Evolutionary conservation across 805 yeast genomes (phyloP), one percentile per base, ranked within the genome.

Genomic region (Pichia cabralensis): DNA sequence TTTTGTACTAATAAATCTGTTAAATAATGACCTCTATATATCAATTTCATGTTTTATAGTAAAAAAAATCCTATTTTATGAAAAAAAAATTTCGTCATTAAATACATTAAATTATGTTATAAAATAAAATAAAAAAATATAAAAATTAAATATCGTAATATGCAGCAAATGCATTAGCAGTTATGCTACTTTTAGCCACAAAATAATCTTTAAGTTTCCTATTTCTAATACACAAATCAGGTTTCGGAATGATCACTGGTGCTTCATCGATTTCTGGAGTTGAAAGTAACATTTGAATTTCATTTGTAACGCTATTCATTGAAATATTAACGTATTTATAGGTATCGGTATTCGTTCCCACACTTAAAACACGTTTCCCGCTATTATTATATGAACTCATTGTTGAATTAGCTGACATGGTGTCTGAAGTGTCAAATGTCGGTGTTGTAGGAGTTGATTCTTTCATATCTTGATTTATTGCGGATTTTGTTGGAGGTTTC

Each of bases 401-500:
- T n/a, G n/a, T 10, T 14, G 34, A 31, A 24, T 19, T 19, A 5
- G 13, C 5, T 23, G 31, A 20, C 16, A 26, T 14, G 4, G 11
- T 15, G n/a, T 20, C 18, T 11, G 26, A 33, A 10, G 9, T 28
- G n/a, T 31, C 22, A 5, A 17, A 13, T 8, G 20, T 15, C 12
- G 34, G 31, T 6, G 30, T 16, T 28, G 30, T 6, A 13, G 29
- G 20, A 8, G 37, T 15, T 8, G 40, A 22, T n/a, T 8, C n/a
- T n/a, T n/a, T n/a, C n/a, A n/a, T 15, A 6, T n/a, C 16, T 16
- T 26, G 34, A 18, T 26, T 29, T n/a, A 31, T n/a, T 3, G 36
- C 36, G 9, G 36, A 31, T 18, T 32, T 41, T 22, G 33, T 34
- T 13, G 41, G 30, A 10, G 48, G 48, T 25, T 40, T 44, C 38